Percentiles rank a stretch among this genome's conserved stretches.
Conservation (phyloP, 345 rosid species). For the Citrus maxima region DNA sequence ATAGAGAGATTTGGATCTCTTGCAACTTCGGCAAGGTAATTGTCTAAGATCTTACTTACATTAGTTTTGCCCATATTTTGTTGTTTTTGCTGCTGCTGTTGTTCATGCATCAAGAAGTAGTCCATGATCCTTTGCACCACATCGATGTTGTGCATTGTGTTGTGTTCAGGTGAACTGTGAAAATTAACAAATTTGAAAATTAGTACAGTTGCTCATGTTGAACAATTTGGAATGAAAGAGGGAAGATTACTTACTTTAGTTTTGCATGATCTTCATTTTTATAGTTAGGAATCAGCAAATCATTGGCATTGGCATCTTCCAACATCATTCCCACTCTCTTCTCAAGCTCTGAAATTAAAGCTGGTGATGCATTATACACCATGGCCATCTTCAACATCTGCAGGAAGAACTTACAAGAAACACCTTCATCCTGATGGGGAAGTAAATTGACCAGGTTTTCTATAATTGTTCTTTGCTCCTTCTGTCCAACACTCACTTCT, state of each 20-base stretch:
- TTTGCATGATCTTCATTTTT: slow-evolving; percentile 49
- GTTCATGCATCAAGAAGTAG: slow-evolving; percentile 75
- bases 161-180: slow-evolving; percentile 51
- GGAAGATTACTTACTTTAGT: slow-evolving; percentile 41
- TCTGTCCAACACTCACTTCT: slow-evolving; percentile 34
- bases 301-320: slow-evolving; percentile 65
- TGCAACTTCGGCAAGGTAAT: slow-evolving; percentile 70
- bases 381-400: slow-evolving; percentile 70
- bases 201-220: slow-evolving; percentile 6
- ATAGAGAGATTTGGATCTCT: slow-evolving; percentile 70
- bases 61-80: slow-evolving; percentile 41
- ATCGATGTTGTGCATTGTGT: slow-evolving; percentile 58
- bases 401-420: slow-evolving; percentile 66
- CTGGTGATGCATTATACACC: slow-evolving; percentile 66
- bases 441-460: slow-evolving; percentile 74
- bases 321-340: slow-evolving; percentile 56
- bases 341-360: slow-evolving; percentile 77
- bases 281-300: slow-evolving; percentile 75
- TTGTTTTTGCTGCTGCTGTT: slow-evolving; percentile 52
- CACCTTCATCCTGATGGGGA: slow-evolving; percentile 59
- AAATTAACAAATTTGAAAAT: not conserved
- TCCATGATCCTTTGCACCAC: slow-evolving; percentile 70
- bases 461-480: slow-evolving; percentile 51
- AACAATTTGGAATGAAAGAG: slow-evolving; percentile 11
- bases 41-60: slow-evolving; percentile 75